Conservation (phyloP, 768 basidiomycete species). For the Lentinula raphanica region DNA sequence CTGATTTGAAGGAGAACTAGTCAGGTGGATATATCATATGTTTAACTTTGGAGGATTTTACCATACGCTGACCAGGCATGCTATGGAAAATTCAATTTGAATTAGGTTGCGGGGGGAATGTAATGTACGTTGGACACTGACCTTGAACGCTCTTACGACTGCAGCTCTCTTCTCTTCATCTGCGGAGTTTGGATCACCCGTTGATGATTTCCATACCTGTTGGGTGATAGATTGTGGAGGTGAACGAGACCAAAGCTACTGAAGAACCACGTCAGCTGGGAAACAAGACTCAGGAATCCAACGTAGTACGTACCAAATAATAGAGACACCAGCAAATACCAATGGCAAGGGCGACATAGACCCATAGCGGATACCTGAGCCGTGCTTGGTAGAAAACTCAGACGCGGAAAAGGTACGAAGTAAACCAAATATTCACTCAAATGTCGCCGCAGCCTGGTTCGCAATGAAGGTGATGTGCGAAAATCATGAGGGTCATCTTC, state of each 20-base stretch:
- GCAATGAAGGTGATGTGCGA: neutral
- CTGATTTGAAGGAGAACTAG: constrained; percentile 24
- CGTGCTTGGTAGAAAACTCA: neutral
- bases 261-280: neutral
- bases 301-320: neutral
- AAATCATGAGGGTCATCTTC: neutral
- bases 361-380: neutral
- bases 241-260: neutral
- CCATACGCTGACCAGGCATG: constrained; percentile 68
- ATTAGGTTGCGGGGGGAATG: neutral
- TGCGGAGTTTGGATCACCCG: constrained; percentile 9
- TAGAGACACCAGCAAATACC: neutral
- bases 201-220: neutral
- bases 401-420: neutral
- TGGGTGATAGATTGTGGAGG: neutral
- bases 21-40: neutral
- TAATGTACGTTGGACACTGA: too few relatives aligned
- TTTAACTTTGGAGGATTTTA: constrained; percentile 24
- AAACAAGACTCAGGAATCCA: neutral
- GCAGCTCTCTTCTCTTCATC: constrained; percentile 50
- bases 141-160: constrained; percentile 58
- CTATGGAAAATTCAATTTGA: constrained; percentile 17
- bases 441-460: neutral
- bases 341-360: neutral
- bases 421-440: neutral